Evolutionary conservation across 768 basidiomycete genomes (phyloP).

Genomic region (Podaxis sp.): DNA sequence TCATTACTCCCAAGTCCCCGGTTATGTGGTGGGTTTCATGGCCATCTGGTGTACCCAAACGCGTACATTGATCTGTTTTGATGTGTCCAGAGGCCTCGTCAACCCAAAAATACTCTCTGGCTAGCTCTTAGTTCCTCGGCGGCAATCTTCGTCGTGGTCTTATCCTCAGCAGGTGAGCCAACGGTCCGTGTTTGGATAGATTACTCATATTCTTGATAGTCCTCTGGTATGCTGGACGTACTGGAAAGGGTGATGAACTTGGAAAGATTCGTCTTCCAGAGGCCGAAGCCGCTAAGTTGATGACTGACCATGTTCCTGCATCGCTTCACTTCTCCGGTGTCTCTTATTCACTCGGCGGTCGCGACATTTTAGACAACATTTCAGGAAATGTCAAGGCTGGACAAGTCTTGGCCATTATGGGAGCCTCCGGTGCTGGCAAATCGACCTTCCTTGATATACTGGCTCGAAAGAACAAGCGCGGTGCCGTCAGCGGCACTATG

Average conservation of each 20-base stretch:
- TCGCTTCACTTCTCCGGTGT: constrained; percentile 87
- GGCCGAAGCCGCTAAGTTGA: constrained; percentile 75
- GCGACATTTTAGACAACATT: constrained; percentile 73
- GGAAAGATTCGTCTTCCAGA: constrained; percentile 76
- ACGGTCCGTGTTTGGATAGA: not conserved
- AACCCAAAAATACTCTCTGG: constrained; percentile 80
- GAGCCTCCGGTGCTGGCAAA: constrained; percentile 94
- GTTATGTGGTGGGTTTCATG: constrained; percentile 60
- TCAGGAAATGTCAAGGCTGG: constrained; percentile 85
- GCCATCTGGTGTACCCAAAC: not conserved
- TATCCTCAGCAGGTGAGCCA: constrained; percentile 54
- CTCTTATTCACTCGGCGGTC: constrained; percentile 67
- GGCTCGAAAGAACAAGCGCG: constrained; percentile 85
- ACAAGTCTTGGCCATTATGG: constrained; percentile 94
- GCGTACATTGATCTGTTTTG: not conserved
- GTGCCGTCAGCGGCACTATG: constrained; percentile 65
- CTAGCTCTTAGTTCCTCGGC: constrained; percentile 81
- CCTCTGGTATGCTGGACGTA: constrained; percentile 89
- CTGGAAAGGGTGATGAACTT: constrained; percentile 59
- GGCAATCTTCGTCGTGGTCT: constrained; percentile 69
- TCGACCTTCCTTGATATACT: constrained; percentile 96
- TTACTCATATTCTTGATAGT: constrained; percentile 26
- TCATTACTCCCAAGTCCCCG: constrained; percentile 90
- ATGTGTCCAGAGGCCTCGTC: constrained; percentile 55
- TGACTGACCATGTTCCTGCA: constrained; percentile 93